Percentiles rank a stretch among this genome's conserved stretches.
Conservation (phyloP, 2,329 filamentous ascomycete genomes). For the Pseudogymnoascus sp. region DNA sequence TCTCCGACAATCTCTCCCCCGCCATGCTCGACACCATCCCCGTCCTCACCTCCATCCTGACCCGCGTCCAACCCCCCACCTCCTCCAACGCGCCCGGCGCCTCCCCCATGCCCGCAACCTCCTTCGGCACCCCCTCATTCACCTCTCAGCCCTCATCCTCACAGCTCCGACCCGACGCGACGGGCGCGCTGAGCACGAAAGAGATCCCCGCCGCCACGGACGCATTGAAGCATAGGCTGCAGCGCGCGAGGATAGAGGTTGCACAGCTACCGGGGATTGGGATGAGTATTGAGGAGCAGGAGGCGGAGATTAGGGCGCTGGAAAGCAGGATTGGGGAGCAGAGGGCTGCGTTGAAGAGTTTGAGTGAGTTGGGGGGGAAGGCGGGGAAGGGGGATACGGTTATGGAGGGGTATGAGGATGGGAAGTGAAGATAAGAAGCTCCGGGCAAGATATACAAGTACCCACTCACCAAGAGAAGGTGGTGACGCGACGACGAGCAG, state of each 20-base stretch:
- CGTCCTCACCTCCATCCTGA: slow-evolving; percentile 68
- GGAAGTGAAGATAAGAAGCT: neutral
- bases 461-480: neutral
- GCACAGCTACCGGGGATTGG: slow-evolving; percentile 61
- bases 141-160: slow-evolving; percentile 20
- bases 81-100: slow-evolving; percentile 28
- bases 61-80: slow-evolving; percentile 54
- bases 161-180: slow-evolving; percentile 22
- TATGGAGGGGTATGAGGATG: slow-evolving; percentile 17
- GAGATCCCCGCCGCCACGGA: slow-evolving; percentile 73
- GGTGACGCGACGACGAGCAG: neutral
- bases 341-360: slow-evolving; percentile 45
- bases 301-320: slow-evolving; percentile 59
- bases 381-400: slow-evolving; percentile 28
- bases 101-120: slow-evolving; percentile 14
- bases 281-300: slow-evolving; percentile 58
- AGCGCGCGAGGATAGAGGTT: slow-evolving; percentile 63
- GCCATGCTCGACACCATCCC: slow-evolving; percentile 81
- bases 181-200: slow-evolving; percentile 41
- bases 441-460: neutral
- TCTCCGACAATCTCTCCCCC: slow-evolving; percentile 60
- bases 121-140: slow-evolving; percentile 21
- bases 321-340: slow-evolving; percentile 57
- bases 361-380: slow-evolving; percentile 43
- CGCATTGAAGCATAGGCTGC: slow-evolving; percentile 72